Evolutionary conservation across 257 asterid genomes (phyloP), one percentile per base, ranked within the genome.

Genomic region (Solanum rostratum): DNA sequence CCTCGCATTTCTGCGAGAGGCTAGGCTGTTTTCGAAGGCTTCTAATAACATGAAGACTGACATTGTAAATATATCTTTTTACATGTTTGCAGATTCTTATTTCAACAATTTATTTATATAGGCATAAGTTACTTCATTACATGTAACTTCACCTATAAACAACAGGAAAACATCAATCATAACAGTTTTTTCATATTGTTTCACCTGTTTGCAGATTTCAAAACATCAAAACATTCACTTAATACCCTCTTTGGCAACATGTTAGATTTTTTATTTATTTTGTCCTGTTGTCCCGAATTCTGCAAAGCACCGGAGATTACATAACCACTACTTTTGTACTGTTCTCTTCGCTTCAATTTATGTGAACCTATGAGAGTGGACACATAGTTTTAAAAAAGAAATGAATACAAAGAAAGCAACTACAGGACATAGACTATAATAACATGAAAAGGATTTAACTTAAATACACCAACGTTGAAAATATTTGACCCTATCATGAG

Each of bases 171-270:
- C 10, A 59, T 59, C 66, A 22, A 59, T 63, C 19, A 2, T 6
- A 60, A 14, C 43, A 63, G 71, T 63, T 63, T 62, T n/a, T n/a
- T n/a, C n/a, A n/a, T 24, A 27, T 49, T 27, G 30, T 85, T 43
- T 50, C 85, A 88, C 92, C 82, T 86, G 85, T 37, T 82, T 84
- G 60, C 88, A 86, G 18, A 79, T 85, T 78, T 88, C 84, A 39
- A n/a, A n/a, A n/a, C n/a, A n/a, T n/a, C n/a, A n/a, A n/a, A n/a
- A n/a, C n/a, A n/a, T n/a, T n/a, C n/a, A n/a, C n/a, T n/a, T n/a
- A n/a, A n/a, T 59, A n/a, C 66, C 66, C 66, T 59, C 7, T 27
- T n/a, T n/a, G n/a, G n/a, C n/a, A n/a, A n/a, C n/a, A n/a, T n/a
- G n/a, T n/a, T n/a, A n/a, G n/a, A n/a, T n/a, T n/a, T n/a, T n/a